These are phyloP conservation scores for Trichosporon inkin DNA, from an alignment of 1,284 basidiomycete species.

Conservation along the genomic window DNA sequence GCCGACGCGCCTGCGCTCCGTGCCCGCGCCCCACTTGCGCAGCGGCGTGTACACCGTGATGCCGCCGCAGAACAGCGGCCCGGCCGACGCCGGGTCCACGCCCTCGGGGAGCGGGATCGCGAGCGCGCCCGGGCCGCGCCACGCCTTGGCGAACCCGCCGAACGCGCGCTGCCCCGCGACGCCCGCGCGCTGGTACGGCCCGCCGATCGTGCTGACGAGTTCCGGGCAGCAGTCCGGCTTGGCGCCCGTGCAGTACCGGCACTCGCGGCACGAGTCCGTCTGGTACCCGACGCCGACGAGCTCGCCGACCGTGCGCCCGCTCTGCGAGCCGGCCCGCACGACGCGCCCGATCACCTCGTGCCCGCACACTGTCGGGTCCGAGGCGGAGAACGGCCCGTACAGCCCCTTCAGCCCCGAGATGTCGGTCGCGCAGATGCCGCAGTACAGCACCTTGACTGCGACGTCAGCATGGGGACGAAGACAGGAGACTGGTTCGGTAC, in stretches of 20 bases:
- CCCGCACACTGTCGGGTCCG: constrained; percentile 21
- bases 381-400: not conserved
- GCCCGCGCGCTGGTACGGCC: constrained; percentile 7
- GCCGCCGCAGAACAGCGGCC: constrained; percentile 51
- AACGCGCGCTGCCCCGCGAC: constrained; percentile 33
- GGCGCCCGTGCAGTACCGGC: constrained; percentile 47
- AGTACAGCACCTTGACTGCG: constrained; percentile 14
- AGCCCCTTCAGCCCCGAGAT: constrained; percentile 23
- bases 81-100: constrained; percentile 56
- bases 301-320: constrained; percentile 47
- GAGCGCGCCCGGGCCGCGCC: constrained; percentile 52
- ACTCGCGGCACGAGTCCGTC: constrained; percentile 50
- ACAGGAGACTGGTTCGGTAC: constrained; percentile 6
- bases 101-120: constrained; percentile 62
- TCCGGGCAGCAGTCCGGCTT: constrained; percentile 27
- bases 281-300: constrained; percentile 55
- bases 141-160: constrained; percentile 51
- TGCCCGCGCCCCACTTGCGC: constrained; percentile 53
- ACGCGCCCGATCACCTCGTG: constrained; percentile 39
- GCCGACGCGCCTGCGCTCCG: constrained; percentile 53
- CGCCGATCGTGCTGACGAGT: constrained; percentile 18
- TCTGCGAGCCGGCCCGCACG: constrained; percentile 24
- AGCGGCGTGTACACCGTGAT: constrained; percentile 54
- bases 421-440: constrained; percentile 24
- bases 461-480: not conserved